Evolutionary conservation across 2,329 filamentous ascomycete genomes (phyloP).

Genomic region (Cladorrhinum sp.): DNA sequence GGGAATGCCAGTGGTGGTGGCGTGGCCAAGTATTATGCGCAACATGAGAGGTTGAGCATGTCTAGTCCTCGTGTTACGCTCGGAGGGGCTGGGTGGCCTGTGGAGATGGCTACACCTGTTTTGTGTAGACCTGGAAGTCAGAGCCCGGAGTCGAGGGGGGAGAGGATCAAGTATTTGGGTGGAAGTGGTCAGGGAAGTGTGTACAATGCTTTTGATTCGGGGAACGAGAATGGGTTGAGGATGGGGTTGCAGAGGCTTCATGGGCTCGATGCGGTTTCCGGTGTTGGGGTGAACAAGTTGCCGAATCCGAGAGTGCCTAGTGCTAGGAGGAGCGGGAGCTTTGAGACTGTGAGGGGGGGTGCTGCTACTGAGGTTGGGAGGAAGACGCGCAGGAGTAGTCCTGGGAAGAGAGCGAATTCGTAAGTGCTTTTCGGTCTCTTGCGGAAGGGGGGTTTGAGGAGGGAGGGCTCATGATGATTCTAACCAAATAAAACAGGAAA

Average conservation of each 20-base stretch:
- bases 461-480: neutral
- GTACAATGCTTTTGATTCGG: neutral
- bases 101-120: neutral
- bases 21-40: neutral
- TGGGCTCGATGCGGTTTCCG: neutral
- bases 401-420: slow-evolving; percentile 10
- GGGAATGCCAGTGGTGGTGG: no score
- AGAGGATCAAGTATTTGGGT: neutral
- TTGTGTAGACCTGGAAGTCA: neutral
- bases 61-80: slow-evolving; percentile 10
- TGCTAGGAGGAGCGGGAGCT: slow-evolving; percentile 15
- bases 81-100: slow-evolving; percentile 6
- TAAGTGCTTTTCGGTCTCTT: slow-evolving; percentile 10
- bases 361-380: neutral
- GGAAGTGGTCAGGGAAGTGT: slow-evolving; percentile 6
- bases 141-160: neutral
- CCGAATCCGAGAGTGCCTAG: neutral
- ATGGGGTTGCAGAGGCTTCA: slow-evolving; percentile 10
- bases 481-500: slow-evolving; percentile 9
- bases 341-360: neutral
- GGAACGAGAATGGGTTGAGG: slow-evolving; percentile 14
- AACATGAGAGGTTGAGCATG: slow-evolving; percentile 13
- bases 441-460: neutral
- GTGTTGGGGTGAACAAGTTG: slow-evolving; percentile 1
- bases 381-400: slow-evolving; percentile 3